phyloP scores from a whole-genome alignment of 2,329 filamentous ascomycete genomes.

The Fusarium succisae region DNA sequence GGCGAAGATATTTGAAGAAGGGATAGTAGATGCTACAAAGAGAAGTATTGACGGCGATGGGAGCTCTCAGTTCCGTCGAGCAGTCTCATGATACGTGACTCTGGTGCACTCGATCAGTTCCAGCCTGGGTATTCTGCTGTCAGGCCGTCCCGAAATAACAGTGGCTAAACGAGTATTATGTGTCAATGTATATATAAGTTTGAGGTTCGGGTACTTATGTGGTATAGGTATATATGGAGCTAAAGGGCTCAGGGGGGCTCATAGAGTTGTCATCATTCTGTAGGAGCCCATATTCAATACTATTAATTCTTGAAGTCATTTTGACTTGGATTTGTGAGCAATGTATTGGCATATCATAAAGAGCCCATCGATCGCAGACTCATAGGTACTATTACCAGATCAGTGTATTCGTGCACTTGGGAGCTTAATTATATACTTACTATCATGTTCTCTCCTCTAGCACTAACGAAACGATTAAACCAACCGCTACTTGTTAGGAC shows the following conservation, averaged over 20 bases:
- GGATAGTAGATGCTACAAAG: constrained; percentile 42
- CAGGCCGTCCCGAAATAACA: neutral
- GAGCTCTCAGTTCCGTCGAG: constrained; percentile 16
- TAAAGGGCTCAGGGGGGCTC: neutral
- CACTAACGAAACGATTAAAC: neutral
- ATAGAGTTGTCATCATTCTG: neutral
- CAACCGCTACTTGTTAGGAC: neutral
- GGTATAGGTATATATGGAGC: neutral
- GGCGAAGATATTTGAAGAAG: constrained; percentile 49
- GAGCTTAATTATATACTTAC: neutral
- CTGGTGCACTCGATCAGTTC: neutral
- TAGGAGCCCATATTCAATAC: neutral
- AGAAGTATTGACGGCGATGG: constrained; percentile 33
- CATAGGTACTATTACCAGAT: neutral
- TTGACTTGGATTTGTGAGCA: neutral
- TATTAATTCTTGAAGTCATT: too few relatives aligned
- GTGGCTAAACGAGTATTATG: neutral
- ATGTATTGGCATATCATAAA: too few relatives aligned
- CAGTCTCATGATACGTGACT: neutral
- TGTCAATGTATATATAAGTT: neutral
- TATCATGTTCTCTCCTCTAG: neutral
- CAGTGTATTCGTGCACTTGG: neutral
- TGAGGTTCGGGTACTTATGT: neutral
- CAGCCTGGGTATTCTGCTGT: neutral
- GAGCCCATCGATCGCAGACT: neutral